These are phyloP conservation scores for Beta lomatogona DNA, from an alignment of 179 eudicot species.

Conservation along the genomic window DNA sequence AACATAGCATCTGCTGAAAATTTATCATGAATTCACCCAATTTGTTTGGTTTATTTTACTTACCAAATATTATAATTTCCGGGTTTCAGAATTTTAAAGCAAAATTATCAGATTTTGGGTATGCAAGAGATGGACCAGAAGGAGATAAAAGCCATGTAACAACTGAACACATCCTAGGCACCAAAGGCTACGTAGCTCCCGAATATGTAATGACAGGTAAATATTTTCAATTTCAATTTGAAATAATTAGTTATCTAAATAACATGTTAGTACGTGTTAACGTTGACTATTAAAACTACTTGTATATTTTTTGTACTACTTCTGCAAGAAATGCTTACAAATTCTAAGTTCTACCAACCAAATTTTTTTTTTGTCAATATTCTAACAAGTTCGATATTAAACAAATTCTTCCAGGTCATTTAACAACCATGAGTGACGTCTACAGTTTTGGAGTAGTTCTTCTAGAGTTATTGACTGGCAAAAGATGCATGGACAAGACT, in stretches of 20 bases:
- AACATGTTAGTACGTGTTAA: not conserved
- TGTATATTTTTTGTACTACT: not conserved
- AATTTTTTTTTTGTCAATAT: not conserved
- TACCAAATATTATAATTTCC: not conserved
- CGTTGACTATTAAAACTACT: too few species aligned
- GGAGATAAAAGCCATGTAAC: conserved; percentile 82
- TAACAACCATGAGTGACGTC: conserved; percentile 82
- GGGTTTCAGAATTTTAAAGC: conserved; percentile 64
- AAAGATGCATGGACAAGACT: conserved; percentile 59
- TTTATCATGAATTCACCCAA: not conserved
- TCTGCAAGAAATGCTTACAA: conserved; percentile 5
- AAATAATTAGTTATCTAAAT: not conserved
- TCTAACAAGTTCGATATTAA: conserved; percentile 3
- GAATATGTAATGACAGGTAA: conserved; percentile 91
- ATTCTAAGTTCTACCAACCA: not conserved
- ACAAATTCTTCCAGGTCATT: conserved; percentile 56
- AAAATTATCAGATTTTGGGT: conserved; percentile 87
- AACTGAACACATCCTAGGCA: conserved; percentile 73
- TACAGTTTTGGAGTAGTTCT: conserved; percentile 88
- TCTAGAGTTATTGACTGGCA: conserved; percentile 71
- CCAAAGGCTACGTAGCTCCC: conserved; percentile 92
- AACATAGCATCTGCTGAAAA: not conserved
- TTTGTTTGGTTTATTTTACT: not conserved
- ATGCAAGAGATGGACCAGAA: conserved; percentile 89
- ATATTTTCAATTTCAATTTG: not conserved